Evolutionary conservation across 306 rosid genomes (phyloP).

Genomic region (Carpinus fangiana): DNA sequence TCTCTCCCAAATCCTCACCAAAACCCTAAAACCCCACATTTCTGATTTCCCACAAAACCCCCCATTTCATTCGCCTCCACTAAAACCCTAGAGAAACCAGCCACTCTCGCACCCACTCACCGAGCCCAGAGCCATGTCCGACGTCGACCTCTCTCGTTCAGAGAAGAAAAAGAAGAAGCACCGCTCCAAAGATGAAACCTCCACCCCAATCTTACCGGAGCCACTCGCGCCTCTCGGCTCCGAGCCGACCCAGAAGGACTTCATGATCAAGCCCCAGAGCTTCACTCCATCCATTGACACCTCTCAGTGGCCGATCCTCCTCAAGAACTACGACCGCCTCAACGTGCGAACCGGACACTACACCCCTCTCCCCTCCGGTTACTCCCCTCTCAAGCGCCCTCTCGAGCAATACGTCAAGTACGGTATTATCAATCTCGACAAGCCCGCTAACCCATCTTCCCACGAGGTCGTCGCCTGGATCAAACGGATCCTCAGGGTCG

Average conservation of each 20-base stretch:
- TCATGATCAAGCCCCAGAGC: slow-evolving; percentile 71
- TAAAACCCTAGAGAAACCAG: slow-evolving; percentile 15
- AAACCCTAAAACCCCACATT: neutral
- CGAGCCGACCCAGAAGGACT: slow-evolving; percentile 37
- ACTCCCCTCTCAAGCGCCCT: slow-evolving; percentile 77
- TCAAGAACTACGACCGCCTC: slow-evolving; percentile 85
- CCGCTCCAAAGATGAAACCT: slow-evolving; percentile 14
- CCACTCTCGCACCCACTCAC: neutral
- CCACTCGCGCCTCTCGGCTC: neutral
- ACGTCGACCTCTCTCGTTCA: slow-evolving; percentile 37
- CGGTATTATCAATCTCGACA: slow-evolving; percentile 76
- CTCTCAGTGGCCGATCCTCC: slow-evolving; percentile 81
- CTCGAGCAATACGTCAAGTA: slow-evolving; percentile 64
- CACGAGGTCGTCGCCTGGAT: slow-evolving; percentile 92
- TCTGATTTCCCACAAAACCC: neutral
- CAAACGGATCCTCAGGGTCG: slow-evolving; percentile 70
- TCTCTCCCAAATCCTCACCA: neutral
- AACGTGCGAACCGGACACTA: slow-evolving; percentile 84
- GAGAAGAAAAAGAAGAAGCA: slow-evolving; percentile 61
- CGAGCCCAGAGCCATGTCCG: slow-evolving; percentile 31
- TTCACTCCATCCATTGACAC: slow-evolving; percentile 68
- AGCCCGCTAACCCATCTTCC: slow-evolving; percentile 87
- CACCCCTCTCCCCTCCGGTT: slow-evolving; percentile 78
- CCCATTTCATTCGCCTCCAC: slow-evolving; percentile 1
- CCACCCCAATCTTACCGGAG: neutral